Base-by-base conservation (phyloP, 2,329 filamentous ascomycete species). In the Sarocladium oryzae region DNA sequence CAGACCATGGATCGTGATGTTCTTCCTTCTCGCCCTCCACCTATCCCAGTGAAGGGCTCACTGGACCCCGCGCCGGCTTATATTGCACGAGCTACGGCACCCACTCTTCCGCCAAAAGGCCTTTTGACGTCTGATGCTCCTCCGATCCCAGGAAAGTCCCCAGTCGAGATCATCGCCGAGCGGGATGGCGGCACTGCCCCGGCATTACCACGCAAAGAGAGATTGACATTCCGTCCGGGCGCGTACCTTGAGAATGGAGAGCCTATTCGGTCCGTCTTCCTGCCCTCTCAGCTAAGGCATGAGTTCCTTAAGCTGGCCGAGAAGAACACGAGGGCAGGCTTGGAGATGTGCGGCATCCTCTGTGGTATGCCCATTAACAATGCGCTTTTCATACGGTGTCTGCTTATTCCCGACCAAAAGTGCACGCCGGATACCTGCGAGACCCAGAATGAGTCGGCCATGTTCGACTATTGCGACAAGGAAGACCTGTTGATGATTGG, bases 341-440 rank as follows among this genome's bases (percentile, higher is more conserved):
- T 97, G 16, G 93, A 99, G 70, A 97, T 93, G 58, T 97, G 93
- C 64, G 93, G 92, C 32, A 92, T 99, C 57, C 78, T 99, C 10
- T 95, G 90, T 62, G 93, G 92, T 7, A 92, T 89, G 1, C 76
- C 91, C 1, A 87, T 96, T 61, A 92, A 91, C 58, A 96, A 96
- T 63, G 93, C 93, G 1, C 76, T 99, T 2, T 97, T 97, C 70
- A 84, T 99, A 53, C 89, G 86, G 4, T 84, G 86, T 52, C 79
- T 99, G 4, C 78, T 99, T 21, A 91, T 99, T 20, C 93, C 93
- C 0, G 88, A 95, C 62, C 93, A 99, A 66, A 86, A 83, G 50
- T 86, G 86, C 61, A 96, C 92, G 0, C 84, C 86, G 2, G 92
- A 99, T 63, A 97, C 93, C 0, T 99, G 93, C 66, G 92, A 97